These are phyloP conservation scores for Trematosphaeria pertusa DNA, from an alignment of 2,329 filamentous ascomycete species.

Conservation along the genomic window DNA sequence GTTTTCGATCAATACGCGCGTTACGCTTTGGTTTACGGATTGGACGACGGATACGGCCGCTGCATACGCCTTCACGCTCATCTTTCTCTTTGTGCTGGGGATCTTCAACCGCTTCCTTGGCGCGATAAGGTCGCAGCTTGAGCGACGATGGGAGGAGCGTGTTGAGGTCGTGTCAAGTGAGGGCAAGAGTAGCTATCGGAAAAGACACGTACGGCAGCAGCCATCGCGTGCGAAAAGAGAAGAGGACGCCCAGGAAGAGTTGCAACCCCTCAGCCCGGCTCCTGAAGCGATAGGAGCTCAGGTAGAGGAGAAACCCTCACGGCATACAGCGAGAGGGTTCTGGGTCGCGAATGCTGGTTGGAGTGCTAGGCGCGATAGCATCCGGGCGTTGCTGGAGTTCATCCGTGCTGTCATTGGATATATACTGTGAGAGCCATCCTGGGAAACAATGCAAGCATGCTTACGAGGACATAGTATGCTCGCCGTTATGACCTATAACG, in stretches of 20 bases:
- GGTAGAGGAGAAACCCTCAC: neutral
- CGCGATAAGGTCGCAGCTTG: slow-evolving; percentile 33
- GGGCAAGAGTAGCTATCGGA: too few relatives aligned
- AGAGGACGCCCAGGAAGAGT: neutral
- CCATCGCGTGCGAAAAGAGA: neutral
- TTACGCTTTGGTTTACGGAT: slow-evolving; percentile 37
- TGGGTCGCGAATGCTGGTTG: slow-evolving; percentile 30
- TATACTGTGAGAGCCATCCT: slow-evolving; percentile 28
- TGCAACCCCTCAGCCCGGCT: slow-evolving; percentile 7
- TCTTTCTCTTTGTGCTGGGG: slow-evolving; percentile 36
- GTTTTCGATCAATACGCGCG: slow-evolving; percentile 33
- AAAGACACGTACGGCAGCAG: slow-evolving; percentile 15
- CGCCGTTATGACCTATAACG: slow-evolving; percentile 43
- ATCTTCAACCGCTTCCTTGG: slow-evolving; percentile 41
- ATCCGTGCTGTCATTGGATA: slow-evolving; percentile 35
- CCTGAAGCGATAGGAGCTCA: neutral
- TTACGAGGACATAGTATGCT: slow-evolving; percentile 30
- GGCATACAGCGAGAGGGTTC: slow-evolving; percentile 5
- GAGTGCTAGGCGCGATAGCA: slow-evolving; percentile 27
- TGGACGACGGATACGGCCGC: slow-evolving; percentile 36
- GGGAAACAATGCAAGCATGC: neutral
- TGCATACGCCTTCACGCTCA: slow-evolving; percentile 31
- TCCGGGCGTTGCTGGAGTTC: slow-evolving; percentile 31
- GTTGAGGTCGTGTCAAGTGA: too few relatives aligned
- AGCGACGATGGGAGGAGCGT: slow-evolving; percentile 24